Evolutionary conservation across 805 yeast species (phyloP).

Genomic region (Candida orba): DNA sequence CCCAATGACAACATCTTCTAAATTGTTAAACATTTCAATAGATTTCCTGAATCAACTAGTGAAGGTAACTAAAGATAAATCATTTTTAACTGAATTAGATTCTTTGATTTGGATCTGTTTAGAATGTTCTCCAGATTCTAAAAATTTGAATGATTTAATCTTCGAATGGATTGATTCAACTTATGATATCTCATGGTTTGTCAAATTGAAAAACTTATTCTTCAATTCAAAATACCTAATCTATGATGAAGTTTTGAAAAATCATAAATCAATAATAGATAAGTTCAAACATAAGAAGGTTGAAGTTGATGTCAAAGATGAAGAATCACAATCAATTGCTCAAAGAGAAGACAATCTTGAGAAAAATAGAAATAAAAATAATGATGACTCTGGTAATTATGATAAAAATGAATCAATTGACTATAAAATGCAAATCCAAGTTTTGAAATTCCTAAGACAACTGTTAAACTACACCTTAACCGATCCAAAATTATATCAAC

Average conservation of each 20-base stretch:
- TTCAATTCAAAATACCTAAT: slow-evolving; percentile 37
- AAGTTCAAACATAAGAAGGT: slow-evolving; percentile 26
- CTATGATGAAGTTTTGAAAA: slow-evolving; percentile 33
- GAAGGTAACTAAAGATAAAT: slow-evolving; percentile 41
- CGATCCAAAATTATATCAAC: slow-evolving; percentile 32
- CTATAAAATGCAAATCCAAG: slow-evolving; percentile 45
- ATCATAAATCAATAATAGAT: slow-evolving; percentile 35
- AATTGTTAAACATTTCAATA: slow-evolving; percentile 38
- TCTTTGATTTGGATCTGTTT: slow-evolving; percentile 54
- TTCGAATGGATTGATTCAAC: slow-evolving; percentile 55
- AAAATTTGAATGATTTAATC: slow-evolving; percentile 38
- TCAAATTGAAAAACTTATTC: slow-evolving; percentile 43
- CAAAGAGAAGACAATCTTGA: slow-evolving; percentile 15
- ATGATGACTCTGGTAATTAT: neutral
- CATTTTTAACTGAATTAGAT: slow-evolving; percentile 40
- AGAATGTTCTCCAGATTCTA: slow-evolving; percentile 38
- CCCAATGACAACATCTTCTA: slow-evolving; percentile 37
- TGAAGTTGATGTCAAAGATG: slow-evolving; percentile 35
- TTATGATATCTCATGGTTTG: slow-evolving; percentile 48
- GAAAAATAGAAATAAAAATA: slow-evolving; percentile 10
- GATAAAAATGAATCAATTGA: slow-evolving; percentile 42
- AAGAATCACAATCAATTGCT: slow-evolving; percentile 40
- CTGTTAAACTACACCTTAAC: slow-evolving; percentile 33
- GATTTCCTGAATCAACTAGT: slow-evolving; percentile 53
- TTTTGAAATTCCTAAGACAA: slow-evolving; percentile 39